Base-by-base conservation (phyloP, 1,139 yeast species). In the Taphrina communis region DNA sequence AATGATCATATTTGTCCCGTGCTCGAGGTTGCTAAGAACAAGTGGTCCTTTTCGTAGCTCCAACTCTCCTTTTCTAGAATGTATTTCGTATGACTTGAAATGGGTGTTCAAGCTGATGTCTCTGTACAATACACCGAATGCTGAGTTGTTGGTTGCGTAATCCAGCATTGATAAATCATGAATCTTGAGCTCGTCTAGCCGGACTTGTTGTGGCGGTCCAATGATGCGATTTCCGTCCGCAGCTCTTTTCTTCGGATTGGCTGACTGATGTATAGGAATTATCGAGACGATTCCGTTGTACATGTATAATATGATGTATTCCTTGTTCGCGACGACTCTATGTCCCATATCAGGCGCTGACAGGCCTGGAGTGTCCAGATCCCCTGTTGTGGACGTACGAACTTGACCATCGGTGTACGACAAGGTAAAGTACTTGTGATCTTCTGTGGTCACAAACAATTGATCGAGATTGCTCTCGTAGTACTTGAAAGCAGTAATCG, bases 121-220 rank as follows among this genome's bases (percentile, higher is more conserved):
- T 19, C 71, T 57, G 55, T 71, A 72, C 6, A 73, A 65, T 14
- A 73, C 72, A 6, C 74, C 75, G 7, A 73, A 69, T 8, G 74
- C 72, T 21, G 58, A 52, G 9, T 35, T 61, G 4, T 55, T 35
- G 36, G 44, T 38, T 14, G 41, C 59, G n/a, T 25, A 58, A 11
- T 70, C 68, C 12, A 73, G 70, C 60, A 73, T 60, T 8, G 68
- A 51, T 48, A 73, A 56, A 8, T 71, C 70, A 17, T 72, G 61
- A 25, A 73, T 69, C 50, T 72, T 62, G 41, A 73, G 67, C 53
- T 71, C 74, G 31, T 71, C 69, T 39, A 73, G 65, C 8, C 71
- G 71, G 8, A 73, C 71, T 38, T 67, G 70, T 53, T 71, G 52
- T 8, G 72, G 71, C 19, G 69, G 65, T 31, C 59, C 65, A 12